Base-by-base conservation (phyloP, 2,329 filamentous ascomycete species). In the Fusarium gaditjirri region DNA sequence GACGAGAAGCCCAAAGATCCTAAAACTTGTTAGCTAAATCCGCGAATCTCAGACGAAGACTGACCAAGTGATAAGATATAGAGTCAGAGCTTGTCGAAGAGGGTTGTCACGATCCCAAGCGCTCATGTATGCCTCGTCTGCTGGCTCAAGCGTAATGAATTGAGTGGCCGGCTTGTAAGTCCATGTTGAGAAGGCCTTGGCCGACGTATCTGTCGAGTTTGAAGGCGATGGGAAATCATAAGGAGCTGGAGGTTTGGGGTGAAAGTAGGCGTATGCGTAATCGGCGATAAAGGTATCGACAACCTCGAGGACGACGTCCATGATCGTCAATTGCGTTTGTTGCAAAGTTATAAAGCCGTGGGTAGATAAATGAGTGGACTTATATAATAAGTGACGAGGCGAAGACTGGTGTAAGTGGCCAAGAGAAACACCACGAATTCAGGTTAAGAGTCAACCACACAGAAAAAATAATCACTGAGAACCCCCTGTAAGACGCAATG, bases 291-390 rank as follows among this genome's bases (percentile, higher is more conserved):
- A 94, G 76, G 91, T 93, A 83, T 98, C 95, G 83, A 90, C 88
- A 67, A 95, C 77, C 83, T 98, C 95, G 74, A 98, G 92, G 49
- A 96, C 90, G 83, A 98, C 90, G 86, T 98, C 95, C 95, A 98
- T 98, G 82, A 80, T 86, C 84, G 72, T 61, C 43, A 44, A 65
- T 31, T 58, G 14, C 39, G 25, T 19, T 39, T 23, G 11, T 49
- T 33, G 23, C 27, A 36, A 44, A 23, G 8, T 16, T 44, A n/a
- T n/a, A 29, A 29, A 39, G 29, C 29, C 31, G 23, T 19, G 35
- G 43, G n/a, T 35, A 23, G 54, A 49, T n/a, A 41, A 52, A n/a
- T 19, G 61, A 62, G 36, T 25, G 55, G 59, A 31, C 23, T 41
- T 53, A 13, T 33, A 16, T 33, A 57, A 16, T 33, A 57, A 29